Evolutionary conservation across 192 early-diverging fungal genomes (phyloP), one percentile per base, ranked within the genome.

Genomic region (Tieghemiomyces parasiticus): DNA sequence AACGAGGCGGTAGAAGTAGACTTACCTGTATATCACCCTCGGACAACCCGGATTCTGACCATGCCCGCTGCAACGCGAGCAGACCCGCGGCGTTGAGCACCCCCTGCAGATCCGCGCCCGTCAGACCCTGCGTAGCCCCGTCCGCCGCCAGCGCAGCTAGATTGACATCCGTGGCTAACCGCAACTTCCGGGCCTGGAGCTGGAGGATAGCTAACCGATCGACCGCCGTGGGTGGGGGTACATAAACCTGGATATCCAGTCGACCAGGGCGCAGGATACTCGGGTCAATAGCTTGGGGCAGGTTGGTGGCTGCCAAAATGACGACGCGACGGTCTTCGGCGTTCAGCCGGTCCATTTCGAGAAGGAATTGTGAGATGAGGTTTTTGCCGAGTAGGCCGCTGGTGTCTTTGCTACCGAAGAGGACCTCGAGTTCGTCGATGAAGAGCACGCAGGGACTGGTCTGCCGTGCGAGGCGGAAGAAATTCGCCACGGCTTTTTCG

Each of bases 381-480:
- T 86, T 84, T 65, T 77, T 86, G 22, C 78, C 86, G 4, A 85
- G 69, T 61, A 83, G 77, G 0, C 88, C 88, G 52, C 75, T 71
- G 9, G 67, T 65, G 4, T 88, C 89, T 55, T 84, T 73, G 12
- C 63, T 66, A 28, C 84, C 79, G 72, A 95, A 95, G 30, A 97
- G 69, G 2, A 90, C 83, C 56, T 97, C 94, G 47, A 97, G 74
- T 65, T 97, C 93, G 67, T 97, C 94, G 24, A 97, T 74, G 72
- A 97, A 97, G 16, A 97, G 67, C 32, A 97, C 84, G 60, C 79
- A 85, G 0, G 94, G 92, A 19, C 75, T 78, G 31, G 73, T 73
- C 50, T 77, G 75, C 29, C 69, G 72, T 1, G 92, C 94, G 0
- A 70, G 78, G 46, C 74, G 68, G 66, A 97, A 97, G 8, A 87